Evolutionary conservation across 176 grass and related monocot species (phyloP).

Genomic region (Leersia perrieri): DNA sequence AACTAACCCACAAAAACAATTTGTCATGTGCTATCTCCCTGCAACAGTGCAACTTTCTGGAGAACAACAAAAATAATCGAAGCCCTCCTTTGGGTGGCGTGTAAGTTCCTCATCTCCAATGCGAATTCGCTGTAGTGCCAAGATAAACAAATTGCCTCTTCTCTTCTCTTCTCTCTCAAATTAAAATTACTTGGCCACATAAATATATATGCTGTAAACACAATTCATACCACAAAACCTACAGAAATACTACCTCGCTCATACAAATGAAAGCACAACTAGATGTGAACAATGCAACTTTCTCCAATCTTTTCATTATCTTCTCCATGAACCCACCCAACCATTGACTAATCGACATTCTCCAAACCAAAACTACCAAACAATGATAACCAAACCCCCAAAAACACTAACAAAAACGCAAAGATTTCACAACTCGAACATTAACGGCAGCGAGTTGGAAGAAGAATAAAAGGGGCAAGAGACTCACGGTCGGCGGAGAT

Average conservation of each 20-base stretch:
- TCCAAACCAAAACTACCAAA: constrained; percentile 12
- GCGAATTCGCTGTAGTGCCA: not conserved
- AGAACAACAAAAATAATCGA: not conserved
- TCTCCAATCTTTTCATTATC: not conserved
- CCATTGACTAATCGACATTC: not conserved
- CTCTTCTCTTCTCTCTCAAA: not conserved
- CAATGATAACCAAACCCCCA: not conserved
- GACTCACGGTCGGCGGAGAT: constrained; percentile 94
- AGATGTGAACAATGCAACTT: not conserved
- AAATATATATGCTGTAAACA: not conserved
- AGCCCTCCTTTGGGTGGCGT: not conserved
- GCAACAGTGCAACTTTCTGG: not conserved
- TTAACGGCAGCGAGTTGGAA: not conserved
- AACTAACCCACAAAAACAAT: not conserved
- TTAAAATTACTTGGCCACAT: not conserved
- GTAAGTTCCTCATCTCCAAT: not conserved
- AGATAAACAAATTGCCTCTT: not conserved
- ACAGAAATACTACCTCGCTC: not conserved
- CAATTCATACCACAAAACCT: not conserved
- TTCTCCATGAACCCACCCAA: not conserved
- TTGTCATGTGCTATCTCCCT: not conserved
- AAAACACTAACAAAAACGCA: not conserved
- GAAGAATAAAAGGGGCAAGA: not conserved
- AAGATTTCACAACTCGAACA: constrained; percentile 4
- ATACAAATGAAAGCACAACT: not conserved